Conservation (phyloP, 805 yeast genomes). For the Kodamaea hsintzibuensis region DNA sequence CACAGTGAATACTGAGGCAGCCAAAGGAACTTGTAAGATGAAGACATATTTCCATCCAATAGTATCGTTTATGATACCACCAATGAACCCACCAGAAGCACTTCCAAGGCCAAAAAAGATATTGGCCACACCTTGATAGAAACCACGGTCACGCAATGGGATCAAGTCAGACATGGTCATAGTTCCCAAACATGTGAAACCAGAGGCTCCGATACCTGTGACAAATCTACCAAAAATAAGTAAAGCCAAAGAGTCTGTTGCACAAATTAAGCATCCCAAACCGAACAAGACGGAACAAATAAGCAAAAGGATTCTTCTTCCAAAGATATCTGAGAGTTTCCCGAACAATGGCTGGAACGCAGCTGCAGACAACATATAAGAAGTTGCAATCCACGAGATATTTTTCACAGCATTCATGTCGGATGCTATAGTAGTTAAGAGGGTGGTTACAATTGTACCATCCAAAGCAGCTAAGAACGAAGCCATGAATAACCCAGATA, state of each 20-base stretch:
- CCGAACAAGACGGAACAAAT: conserved; percentile 58
- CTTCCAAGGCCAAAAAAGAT: conserved; percentile 73
- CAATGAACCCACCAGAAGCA: conserved; percentile 45
- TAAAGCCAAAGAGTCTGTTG: conserved; percentile 45
- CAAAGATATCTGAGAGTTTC: conserved; percentile 69
- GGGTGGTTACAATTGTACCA: conserved; percentile 64
- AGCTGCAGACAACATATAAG: conserved; percentile 66
- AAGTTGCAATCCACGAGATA: conserved; percentile 73
- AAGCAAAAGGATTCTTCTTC: conserved; percentile 52
- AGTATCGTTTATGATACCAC: conserved; percentile 56
- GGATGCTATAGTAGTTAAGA: conserved; percentile 65
- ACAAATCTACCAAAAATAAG: conserved; percentile 65
- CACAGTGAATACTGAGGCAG: conserved; percentile 42
- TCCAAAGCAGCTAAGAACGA: conserved; percentile 66
- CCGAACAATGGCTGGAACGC: conserved; percentile 77
- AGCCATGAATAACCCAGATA: conserved; percentile 36
- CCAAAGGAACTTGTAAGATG: conserved; percentile 42
- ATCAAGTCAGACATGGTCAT: conserved; percentile 77
- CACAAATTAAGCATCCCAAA: conserved; percentile 56
- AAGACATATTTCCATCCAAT: conserved; percentile 54
- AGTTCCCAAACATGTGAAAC: conserved; percentile 72
- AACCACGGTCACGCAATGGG: conserved; percentile 72
- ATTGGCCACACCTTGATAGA: conserved; percentile 82
- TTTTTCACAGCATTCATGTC: conserved; percentile 64
- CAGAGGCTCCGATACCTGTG: conserved; percentile 93